Conservation (phyloP, 441 rosid genomes). For the Rhodomyrtus psidioides region DNA sequence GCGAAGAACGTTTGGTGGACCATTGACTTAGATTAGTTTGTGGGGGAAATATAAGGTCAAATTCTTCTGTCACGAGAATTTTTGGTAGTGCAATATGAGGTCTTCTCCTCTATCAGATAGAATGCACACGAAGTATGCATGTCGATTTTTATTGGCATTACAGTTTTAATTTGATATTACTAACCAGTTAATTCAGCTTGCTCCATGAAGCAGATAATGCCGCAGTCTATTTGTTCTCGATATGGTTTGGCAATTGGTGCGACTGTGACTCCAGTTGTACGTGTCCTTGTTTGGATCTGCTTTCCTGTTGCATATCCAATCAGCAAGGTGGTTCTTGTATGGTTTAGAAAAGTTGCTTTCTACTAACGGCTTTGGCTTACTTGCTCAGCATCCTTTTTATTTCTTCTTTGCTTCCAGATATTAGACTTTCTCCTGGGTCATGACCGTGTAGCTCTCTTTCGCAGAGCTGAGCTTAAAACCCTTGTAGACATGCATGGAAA, state of each 20-base stretch:
- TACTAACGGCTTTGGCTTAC: not conserved
- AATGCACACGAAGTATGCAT: not conserved
- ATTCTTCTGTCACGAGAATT: not conserved
- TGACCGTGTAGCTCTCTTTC: constrained; percentile 20
- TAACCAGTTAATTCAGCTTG: not conserved
- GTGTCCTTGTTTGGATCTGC: constrained; percentile 14
- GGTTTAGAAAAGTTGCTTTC: not conserved
- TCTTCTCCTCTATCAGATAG: not conserved
- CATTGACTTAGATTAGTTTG: not conserved
- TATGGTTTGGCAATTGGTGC: constrained; percentile 20
- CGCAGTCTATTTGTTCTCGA: constrained; percentile 18
- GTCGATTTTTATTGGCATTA: not conserved
- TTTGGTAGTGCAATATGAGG: not conserved
- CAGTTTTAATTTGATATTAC: not conserved
- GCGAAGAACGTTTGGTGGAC: not conserved
- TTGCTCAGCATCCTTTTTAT: not conserved
- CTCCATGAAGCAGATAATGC: constrained; percentile 9
- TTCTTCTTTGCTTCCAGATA: not conserved
- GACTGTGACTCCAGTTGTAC: constrained; percentile 13
- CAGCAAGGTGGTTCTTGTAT: constrained; percentile 10
- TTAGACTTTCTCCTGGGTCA: constrained; percentile 17
- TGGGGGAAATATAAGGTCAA: not conserved
- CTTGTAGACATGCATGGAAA: constrained; percentile 20
- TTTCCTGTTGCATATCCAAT: constrained; percentile 20
- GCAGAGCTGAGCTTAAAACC: constrained; percentile 23